Percentiles rank a stretch among this genome's conserved stretches.
Conservation (phyloP, 306 rosid genomes). For the Medicago truncatula region DNA sequence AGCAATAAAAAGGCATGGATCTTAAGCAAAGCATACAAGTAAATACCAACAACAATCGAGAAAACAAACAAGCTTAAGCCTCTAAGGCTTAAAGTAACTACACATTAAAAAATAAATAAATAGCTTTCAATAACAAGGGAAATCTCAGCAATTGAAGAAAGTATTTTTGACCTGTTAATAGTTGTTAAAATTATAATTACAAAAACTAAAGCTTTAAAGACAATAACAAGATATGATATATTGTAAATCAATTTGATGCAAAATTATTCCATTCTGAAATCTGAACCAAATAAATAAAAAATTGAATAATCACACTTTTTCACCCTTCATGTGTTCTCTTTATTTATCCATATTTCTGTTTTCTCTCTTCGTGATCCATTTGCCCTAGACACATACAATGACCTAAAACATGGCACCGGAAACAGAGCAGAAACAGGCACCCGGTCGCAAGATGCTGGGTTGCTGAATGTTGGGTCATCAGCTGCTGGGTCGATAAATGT, state of each 20-base stretch:
- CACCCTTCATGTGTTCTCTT: background rate
- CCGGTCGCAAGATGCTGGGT: background rate
- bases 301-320: background rate
- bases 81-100: no score
- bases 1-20: background rate
- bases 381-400: constrained; percentile 11
- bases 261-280: background rate
- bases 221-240: background rate
- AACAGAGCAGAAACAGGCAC: background rate
- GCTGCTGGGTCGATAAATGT: background rate
- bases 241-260: background rate
- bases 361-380: constrained; percentile 12
- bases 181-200: background rate
- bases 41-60: background rate
- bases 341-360: background rate
- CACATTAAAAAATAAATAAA: no score
- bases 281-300: background rate
- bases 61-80: no score
- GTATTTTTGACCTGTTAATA: background rate
- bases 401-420: background rate
- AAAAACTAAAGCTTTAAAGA: background rate
- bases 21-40: background rate
- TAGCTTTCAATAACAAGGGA: background rate
- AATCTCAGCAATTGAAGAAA: background rate
- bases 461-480: background rate